Evolutionary conservation across 2,329 filamentous ascomycete species (phyloP).

Genomic region (Apiospora marii): DNA sequence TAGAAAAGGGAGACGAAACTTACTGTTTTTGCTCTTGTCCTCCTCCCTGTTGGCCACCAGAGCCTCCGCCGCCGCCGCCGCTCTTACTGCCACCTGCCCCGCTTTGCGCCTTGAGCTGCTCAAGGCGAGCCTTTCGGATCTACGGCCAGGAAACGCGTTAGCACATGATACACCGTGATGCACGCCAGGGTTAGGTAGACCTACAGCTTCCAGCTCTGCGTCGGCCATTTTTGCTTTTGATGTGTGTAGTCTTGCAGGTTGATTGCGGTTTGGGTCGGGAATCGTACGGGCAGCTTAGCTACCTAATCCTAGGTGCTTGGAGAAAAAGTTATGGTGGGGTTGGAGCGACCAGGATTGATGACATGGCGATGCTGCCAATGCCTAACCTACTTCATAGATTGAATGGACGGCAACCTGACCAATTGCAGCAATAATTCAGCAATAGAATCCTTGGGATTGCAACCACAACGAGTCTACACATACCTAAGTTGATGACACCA

Average conservation of each 20-base stretch:
- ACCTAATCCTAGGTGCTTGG: not conserved
- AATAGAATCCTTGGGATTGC: not conserved
- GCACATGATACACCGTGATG: not conserved
- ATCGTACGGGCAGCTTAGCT: slow-evolving; percentile 8
- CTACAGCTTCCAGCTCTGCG: slow-evolving; percentile 70
- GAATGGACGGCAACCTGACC: not conserved
- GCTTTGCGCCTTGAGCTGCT: slow-evolving; percentile 84
- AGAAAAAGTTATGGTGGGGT: slow-evolving; percentile 20
- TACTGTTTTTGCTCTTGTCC: slow-evolving; percentile 70
- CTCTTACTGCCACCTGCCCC: slow-evolving; percentile 56
- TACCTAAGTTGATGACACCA: not conserved
- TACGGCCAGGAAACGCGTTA: slow-evolving; percentile 44
- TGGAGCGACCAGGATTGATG: slow-evolving; percentile 5
- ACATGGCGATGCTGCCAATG: not conserved
- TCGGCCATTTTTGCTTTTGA: slow-evolving; percentile 61
- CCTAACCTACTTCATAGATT: no score
- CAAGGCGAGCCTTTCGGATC: slow-evolving; percentile 91
- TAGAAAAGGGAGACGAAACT: slow-evolving; percentile 37
- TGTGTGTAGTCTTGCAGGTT: slow-evolving; percentile 11
- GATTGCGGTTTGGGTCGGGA: not conserved
- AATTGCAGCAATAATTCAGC: not conserved
- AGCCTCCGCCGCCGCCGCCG: slow-evolving; percentile 55
- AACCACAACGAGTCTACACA: not conserved
- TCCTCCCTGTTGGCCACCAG: slow-evolving; percentile 53
- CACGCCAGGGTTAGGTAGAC: slow-evolving; percentile 14